Percentiles rank a stretch among this genome's conserved stretches.
These are phyloP conservation scores for Naegleria lovaniensis DNA, from an alignment of 208 protist genomes.

Conservation along the genomic window DNA sequence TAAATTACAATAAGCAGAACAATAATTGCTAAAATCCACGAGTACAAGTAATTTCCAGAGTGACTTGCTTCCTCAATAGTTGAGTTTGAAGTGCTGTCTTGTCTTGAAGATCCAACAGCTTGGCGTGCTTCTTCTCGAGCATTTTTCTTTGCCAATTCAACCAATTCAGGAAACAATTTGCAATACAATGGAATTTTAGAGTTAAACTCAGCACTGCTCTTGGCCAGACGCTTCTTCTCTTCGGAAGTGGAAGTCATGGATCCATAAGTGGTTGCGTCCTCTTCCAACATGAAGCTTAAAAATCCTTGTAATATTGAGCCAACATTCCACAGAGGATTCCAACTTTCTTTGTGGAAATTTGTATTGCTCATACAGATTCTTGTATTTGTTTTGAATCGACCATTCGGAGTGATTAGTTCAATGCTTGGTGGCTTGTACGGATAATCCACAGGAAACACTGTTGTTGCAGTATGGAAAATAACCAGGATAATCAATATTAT, in stretches of 20 bases:
- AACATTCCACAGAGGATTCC: constrained; percentile 73
- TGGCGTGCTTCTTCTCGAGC: neutral
- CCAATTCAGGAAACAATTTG: neutral
- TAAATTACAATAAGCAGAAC: neutral
- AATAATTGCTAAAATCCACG: neutral
- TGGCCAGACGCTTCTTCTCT: constrained; percentile 32
- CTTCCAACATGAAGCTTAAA: constrained; percentile 65
- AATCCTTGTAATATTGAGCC: constrained; percentile 68
- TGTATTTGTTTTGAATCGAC: constrained; percentile 58
- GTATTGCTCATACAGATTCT: constrained; percentile 70
- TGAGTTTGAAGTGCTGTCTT: neutral
- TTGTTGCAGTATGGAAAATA: too few relatives aligned
- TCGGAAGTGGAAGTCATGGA: constrained; percentile 39
- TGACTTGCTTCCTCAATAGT: neutral
- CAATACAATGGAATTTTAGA: neutral
- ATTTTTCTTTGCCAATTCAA: neutral
- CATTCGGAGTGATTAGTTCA: constrained; percentile 69
- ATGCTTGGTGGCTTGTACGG: constrained; percentile 85
- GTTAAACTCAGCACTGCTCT: neutral
- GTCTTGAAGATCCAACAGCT: neutral
- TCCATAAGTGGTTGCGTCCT: constrained; percentile 48
- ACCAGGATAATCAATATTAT: too few relatives aligned
- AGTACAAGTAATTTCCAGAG: neutral
- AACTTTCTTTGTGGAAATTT: constrained; percentile 72
- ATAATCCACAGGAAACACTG: constrained; percentile 82